These are phyloP conservation scores for baker's yeast (Saccharomyces cerevisiae) DNA, from an alignment of 805 yeast species.

Conservation along the genomic window DNA sequence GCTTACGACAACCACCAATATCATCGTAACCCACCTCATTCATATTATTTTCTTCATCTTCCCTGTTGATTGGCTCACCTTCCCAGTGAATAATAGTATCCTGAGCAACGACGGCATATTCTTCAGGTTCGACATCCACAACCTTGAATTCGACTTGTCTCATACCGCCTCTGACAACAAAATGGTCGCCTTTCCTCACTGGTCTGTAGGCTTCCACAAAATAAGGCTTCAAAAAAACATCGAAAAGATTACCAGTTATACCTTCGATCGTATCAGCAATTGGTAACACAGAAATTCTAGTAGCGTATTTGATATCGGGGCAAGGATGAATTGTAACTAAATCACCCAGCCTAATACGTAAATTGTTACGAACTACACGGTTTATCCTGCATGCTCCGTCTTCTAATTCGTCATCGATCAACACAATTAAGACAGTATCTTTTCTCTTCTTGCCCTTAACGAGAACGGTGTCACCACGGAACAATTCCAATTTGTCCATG, in stretches of 20 bases:
- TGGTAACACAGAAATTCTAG: conserved; percentile 89
- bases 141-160: conserved; percentile 98
- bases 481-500: conserved; percentile 87
- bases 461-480: conserved; percentile 95
- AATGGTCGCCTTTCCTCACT: conserved; percentile 93
- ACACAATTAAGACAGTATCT: conserved; percentile 91
- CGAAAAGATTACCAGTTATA: conserved; percentile 90
- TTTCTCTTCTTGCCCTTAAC: conserved; percentile 97
- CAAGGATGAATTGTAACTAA: conserved; percentile 86
- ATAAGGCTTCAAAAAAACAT: conserved; percentile 93
- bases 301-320: conserved; percentile 95
- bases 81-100: conserved; percentile 97
- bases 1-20: conserved; percentile 98
- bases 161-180: conserved; percentile 97
- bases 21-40: conserved; percentile 98
- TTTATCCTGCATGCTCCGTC: conserved; percentile 92
- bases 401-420: conserved; percentile 93
- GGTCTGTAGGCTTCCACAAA: conserved; percentile 99
- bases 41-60: conserved; percentile 66
- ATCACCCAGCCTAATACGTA: conserved; percentile 91
- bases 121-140: conserved; percentile 96
- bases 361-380: conserved; percentile 91
- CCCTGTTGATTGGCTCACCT: conserved; percentile 87
- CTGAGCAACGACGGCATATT: conserved; percentile 95
- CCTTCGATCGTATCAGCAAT: conserved; percentile 98